Evolutionary conservation across 2,329 filamentous ascomycete genomes (phyloP), one percentile per base, ranked within the genome.

Genomic region (Thermomyces lanuginosus): DNA sequence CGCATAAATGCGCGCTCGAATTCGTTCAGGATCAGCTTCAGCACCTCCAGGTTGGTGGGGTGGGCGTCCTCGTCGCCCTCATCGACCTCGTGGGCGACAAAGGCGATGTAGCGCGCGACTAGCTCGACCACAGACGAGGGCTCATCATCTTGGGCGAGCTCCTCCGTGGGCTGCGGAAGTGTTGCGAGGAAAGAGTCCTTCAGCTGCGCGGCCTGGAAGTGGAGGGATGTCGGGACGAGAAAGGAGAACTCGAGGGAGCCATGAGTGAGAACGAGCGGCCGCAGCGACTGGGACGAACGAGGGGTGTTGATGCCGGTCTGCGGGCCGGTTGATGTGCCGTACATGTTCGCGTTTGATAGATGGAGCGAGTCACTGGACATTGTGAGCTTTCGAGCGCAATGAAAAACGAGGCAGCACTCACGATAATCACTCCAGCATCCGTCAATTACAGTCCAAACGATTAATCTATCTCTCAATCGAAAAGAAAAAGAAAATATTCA

Each of bases 301-400:
- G 89, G 89, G 43, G 89, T 98, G 41, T 84, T 91, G 51, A 92
- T 83, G 60, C 89, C 89, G 63, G 89, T 98, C 60, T 92, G 84
- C 36, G 80, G 74, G 60, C 77, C 80, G 33, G 75, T 80, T 44
- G 53, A 53, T 48, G 78, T 73, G 59, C 80, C 80, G 70, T 89
- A 91, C 83, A 92, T 92, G n/a, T n/a, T n/a, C n/a, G n/a, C n/a
- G n/a, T n/a, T n/a, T n/a, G n/a, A n/a, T n/a, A n/a, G n/a, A n/a
- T n/a, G n/a, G n/a, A n/a, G n/a, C n/a, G n/a, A n/a, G n/a, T n/a
- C n/a, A n/a, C n/a, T n/a, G n/a, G n/a, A n/a, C n/a, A n/a, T n/a
- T n/a, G n/a, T n/a, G n/a, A n/a, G n/a, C n/a, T n/a, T n/a, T n/a
- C n/a, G n/a, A n/a, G n/a, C n/a, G n/a, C n/a, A n/a, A n/a, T n/a